phyloP scores from a whole-genome alignment of 495 filamentous ascomycete genomes.

The Aspergillus bertholletiae region DNA sequence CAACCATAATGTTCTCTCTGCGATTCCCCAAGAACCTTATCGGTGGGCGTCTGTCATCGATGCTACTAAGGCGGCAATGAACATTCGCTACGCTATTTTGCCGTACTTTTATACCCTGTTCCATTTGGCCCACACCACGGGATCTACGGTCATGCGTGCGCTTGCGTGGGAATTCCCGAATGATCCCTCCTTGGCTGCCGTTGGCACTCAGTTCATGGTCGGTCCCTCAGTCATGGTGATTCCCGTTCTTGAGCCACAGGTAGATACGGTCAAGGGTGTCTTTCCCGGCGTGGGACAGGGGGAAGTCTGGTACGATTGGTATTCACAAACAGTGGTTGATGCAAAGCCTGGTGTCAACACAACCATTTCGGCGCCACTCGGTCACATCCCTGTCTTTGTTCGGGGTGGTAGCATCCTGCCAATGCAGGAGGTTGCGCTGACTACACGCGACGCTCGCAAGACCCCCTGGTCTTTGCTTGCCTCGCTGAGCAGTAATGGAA shows the following conservation, averaged over 20 bases:
- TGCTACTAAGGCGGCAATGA: conserved; percentile 65
- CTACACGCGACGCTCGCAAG: conserved; percentile 58
- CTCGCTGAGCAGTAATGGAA: conserved; percentile 53
- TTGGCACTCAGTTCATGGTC: conserved; percentile 75
- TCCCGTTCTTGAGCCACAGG: conserved; percentile 66
- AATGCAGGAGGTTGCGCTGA: conserved; percentile 67
- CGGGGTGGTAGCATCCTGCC: conserved; percentile 69
- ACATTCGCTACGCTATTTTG: conserved; percentile 68
- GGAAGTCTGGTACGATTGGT: conserved; percentile 82
- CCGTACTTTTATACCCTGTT: conserved; percentile 84
- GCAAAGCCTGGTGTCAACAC: conserved; percentile 60
- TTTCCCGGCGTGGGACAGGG: conserved; percentile 68
- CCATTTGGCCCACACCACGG: conserved; percentile 62
- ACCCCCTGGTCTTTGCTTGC: conserved; percentile 70
- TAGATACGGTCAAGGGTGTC: conserved; percentile 64
- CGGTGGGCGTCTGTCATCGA: conserved; percentile 66
- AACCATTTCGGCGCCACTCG: conserved; percentile 70
- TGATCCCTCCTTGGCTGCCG: conserved; percentile 64
- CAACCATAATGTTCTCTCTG: conserved; percentile 69
- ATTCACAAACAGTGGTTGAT: conserved; percentile 53
- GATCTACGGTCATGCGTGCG: conserved; percentile 76
- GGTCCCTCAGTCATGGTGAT: conserved; percentile 67
- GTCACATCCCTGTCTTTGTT: conserved; percentile 75
- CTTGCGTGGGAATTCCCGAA: conserved; percentile 80
- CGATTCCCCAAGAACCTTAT: conserved; percentile 72